These are phyloP conservation scores for Cercospora sojina DNA, from an alignment of 2,329 filamentous ascomycete genomes.

Conservation along the genomic window DNA sequence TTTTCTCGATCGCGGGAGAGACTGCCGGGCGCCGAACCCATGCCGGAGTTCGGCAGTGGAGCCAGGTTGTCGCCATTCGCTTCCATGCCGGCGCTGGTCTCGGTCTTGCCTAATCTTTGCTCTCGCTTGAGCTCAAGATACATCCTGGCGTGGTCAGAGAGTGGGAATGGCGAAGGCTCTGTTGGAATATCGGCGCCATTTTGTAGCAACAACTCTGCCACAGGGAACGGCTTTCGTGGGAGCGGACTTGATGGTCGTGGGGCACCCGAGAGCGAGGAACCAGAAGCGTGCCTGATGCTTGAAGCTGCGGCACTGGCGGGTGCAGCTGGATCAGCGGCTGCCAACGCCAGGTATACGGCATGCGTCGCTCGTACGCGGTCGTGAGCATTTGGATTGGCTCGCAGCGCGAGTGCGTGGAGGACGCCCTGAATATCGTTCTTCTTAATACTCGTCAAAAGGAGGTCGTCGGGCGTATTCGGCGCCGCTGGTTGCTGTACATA, in stretches of 20 bases:
- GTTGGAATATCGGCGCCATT: slow-evolving; percentile 87
- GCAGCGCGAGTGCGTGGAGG: slow-evolving; percentile 82
- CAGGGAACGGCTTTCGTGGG: slow-evolving; percentile 64
- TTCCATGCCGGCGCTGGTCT: slow-evolving; percentile 30
- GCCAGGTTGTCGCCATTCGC: slow-evolving; percentile 57
- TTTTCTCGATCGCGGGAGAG: slow-evolving; percentile 25
- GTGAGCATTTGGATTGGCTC: slow-evolving; percentile 79
- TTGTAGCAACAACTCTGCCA: slow-evolving; percentile 88
- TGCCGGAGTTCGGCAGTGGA: slow-evolving; percentile 53
- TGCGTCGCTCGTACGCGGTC: slow-evolving; percentile 88
- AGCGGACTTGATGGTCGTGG: slow-evolving; percentile 40
- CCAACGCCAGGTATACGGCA: slow-evolving; percentile 84
- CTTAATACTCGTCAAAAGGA: slow-evolving; percentile 87
- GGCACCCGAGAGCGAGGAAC: slow-evolving; percentile 25
- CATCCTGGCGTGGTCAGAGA: slow-evolving; percentile 74
- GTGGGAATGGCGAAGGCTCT: slow-evolving; percentile 73
- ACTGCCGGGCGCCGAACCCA: slow-evolving; percentile 16
- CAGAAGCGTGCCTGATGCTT: slow-evolving; percentile 32
- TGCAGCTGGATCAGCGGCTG: slow-evolving; percentile 84
- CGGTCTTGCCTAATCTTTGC: slow-evolving; percentile 42
- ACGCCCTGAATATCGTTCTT: slow-evolving; percentile 93
- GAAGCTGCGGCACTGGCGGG: slow-evolving; percentile 51
- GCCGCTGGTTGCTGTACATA: slow-evolving; percentile 68
- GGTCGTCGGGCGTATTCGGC: slow-evolving; percentile 80
- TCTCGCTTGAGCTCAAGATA: slow-evolving; percentile 79